Evolutionary conservation across 306 rosid species (phyloP), one percentile per base, ranked within the genome.

Genomic region (Parietaria judaica): DNA sequence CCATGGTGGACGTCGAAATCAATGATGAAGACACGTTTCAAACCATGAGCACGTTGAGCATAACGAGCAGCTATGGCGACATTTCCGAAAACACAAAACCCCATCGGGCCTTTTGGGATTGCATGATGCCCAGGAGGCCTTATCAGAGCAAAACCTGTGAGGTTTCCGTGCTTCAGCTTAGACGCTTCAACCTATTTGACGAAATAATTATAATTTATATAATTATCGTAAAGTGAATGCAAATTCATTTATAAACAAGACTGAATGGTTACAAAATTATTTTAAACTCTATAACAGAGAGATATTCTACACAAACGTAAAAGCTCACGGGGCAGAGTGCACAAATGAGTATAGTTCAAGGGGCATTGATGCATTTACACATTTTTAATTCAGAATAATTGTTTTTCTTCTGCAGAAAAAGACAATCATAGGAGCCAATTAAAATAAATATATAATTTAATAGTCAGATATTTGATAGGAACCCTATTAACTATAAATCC

Each of bases 121-220:
- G 96, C 96, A 70, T 88, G 96, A 71, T 91, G 98, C 64, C 98
- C 96, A 6, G 96, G 98, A n/a, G 96, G 98, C 70, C 96, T 76
- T 66, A 91, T 83, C 82, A 91, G 76, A 71, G 96, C 96, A 83
- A 91, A 91, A 74, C 96, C 96, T 58, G 78, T 69, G 37, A 95
- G 95, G 45, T 94, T 78, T 68, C 80, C 77, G 66, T 9, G 63
- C 61, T 61, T 64, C 68, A 61, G 67, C 85, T 66, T 75, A 53
- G 96, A 91, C 57, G 84, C 89, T 61, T 88, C 79, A 65, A 87
- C 91, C 95, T 87, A 81, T 49, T 48, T 17, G 6, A 61, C 14
- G 64, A 53, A 51, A 41, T 41, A 1, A 41, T 41, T 41, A 5
- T 3, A 41, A 41, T 0, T 41, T 5, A 63, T 8, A 14, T 7